A percentile compares a stretch with the other conserved stretches of the same genome.
These are phyloP conservation scores for Mucor plumbeus DNA, from an alignment of 371 early-diverging fungal genomes.

Conservation along the genomic window DNA sequence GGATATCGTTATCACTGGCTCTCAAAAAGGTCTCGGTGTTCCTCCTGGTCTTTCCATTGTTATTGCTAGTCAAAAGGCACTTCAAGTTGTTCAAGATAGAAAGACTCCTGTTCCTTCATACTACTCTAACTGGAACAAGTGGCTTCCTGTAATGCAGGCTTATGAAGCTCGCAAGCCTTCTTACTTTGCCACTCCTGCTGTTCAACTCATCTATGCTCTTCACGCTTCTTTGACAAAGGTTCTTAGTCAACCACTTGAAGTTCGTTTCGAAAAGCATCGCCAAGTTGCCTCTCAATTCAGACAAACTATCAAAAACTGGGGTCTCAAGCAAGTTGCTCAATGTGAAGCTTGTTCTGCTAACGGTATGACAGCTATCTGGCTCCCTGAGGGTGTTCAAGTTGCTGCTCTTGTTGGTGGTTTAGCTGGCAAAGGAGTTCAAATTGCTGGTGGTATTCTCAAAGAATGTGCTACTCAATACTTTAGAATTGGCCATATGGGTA, in stretches of 20 bases:
- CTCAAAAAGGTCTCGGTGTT: slow-evolving; percentile 94
- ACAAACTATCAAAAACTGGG: slow-evolving; percentile 65
- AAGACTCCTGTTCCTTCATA: slow-evolving; percentile 76
- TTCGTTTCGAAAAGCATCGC: slow-evolving; percentile 71
- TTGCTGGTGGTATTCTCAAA: slow-evolving; percentile 92
- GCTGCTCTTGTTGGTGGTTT: slow-evolving; percentile 78
- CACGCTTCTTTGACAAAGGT: slow-evolving; percentile 84
- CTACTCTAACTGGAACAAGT: slow-evolving; percentile 82
- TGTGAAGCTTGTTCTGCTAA: slow-evolving; percentile 75
- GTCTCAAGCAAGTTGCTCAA: slow-evolving; percentile 76
- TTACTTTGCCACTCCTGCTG: slow-evolving; percentile 97
- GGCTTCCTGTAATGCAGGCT: slow-evolving; percentile 94
- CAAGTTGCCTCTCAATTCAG: slow-evolving; percentile 77
- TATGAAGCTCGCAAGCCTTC: slow-evolving; percentile 90
- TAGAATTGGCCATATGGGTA: slow-evolving; percentile 94
- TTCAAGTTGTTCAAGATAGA: slow-evolving; percentile 71
- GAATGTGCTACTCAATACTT: slow-evolving; percentile 88
- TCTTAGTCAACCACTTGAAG: slow-evolving; percentile 67
- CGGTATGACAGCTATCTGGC: slow-evolving; percentile 93
- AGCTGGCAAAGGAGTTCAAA: slow-evolving; percentile 78
- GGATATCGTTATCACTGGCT: slow-evolving; percentile 88
- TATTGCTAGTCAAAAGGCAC: slow-evolving; percentile 78
- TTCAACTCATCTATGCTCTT: slow-evolving; percentile 90
- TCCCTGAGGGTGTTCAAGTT: slow-evolving; percentile 81
- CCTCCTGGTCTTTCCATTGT: slow-evolving; percentile 89